Evolutionary conservation across 768 basidiomycete species (phyloP).

Genomic region (Tephrocybe sp.): DNA sequence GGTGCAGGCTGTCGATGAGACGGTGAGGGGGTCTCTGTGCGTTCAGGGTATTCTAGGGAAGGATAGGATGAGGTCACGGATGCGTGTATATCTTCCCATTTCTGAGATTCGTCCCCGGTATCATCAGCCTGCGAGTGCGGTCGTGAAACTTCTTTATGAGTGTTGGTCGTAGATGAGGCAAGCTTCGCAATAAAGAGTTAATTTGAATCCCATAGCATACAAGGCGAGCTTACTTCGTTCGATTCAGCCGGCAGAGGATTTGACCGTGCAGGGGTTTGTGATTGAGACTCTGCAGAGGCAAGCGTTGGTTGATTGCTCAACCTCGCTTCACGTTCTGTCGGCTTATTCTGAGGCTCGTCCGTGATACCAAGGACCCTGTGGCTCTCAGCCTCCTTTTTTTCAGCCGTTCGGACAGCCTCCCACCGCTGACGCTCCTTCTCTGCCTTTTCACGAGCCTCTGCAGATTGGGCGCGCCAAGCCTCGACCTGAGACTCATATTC

Average conservation of each 20-base stretch:
- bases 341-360: conserved; percentile 7
- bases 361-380: conserved; percentile 30
- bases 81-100: conserved; percentile 75
- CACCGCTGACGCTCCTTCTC: conserved; percentile 72
- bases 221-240: no score
- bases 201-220: no score
- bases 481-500: conserved; percentile 70
- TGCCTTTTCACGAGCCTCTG: conserved; percentile 71
- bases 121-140: conserved; percentile 37
- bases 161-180: conserved; percentile 15
- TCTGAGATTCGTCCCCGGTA: conserved; percentile 49
- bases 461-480: conserved; percentile 72
- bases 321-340: conserved; percentile 23
- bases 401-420: conserved; percentile 63
- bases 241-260: conserved; percentile 42
- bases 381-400: conserved; percentile 43
- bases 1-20: conserved; percentile 22
- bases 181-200: conserved; percentile 2
- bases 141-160: conserved; percentile 23
- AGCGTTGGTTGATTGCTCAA: conserved; percentile 27
- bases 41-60: conserved; percentile 76
- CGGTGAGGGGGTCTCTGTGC: conserved; percentile 52
- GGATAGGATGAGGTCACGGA: conserved; percentile 68
- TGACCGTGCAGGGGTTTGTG: conserved; percentile 39
- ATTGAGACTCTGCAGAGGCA: conserved; percentile 15